Conservation (phyloP, 169 alveolate species). For the Plasmodium knowlesi region DNA sequence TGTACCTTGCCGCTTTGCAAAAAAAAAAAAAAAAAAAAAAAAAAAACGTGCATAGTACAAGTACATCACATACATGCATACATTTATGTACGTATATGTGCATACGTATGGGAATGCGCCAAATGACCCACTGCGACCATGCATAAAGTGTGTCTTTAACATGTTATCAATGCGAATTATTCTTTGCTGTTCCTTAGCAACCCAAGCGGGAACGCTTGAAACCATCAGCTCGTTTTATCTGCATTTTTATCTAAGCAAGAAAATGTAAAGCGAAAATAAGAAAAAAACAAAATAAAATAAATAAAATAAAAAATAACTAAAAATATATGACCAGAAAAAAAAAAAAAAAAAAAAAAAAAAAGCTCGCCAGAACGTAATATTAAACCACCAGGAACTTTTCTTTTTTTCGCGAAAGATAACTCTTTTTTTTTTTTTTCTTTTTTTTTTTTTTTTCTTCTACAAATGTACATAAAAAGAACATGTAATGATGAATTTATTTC, state of each 20-base stretch:
- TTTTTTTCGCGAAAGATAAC: not conserved
- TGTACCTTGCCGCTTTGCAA: constrained; percentile 2
- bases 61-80: not conserved
- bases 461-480: not conserved
- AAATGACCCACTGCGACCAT: not conserved
- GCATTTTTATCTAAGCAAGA: not conserved
- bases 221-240: not conserved
- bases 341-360: constrained; percentile 17
- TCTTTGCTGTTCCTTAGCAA: not conserved
- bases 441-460: not conserved
- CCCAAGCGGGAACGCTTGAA: not conserved
- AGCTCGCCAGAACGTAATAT: constrained; percentile 18
- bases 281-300: not conserved
- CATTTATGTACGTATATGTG: not conserved
- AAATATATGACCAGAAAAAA: not conserved
- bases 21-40: not conserved
- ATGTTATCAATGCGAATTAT: not conserved
- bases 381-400: not conserved
- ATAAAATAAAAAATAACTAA: not conserved
- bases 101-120: not conserved
- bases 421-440: no score
- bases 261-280: not conserved
- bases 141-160: constrained; percentile 36
- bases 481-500: not conserved
- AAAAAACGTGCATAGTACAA: not conserved